Base-by-base conservation (phyloP, 2,329 filamentous ascomycete genomes). In the Hymenoscyphus fraxineus region DNA sequence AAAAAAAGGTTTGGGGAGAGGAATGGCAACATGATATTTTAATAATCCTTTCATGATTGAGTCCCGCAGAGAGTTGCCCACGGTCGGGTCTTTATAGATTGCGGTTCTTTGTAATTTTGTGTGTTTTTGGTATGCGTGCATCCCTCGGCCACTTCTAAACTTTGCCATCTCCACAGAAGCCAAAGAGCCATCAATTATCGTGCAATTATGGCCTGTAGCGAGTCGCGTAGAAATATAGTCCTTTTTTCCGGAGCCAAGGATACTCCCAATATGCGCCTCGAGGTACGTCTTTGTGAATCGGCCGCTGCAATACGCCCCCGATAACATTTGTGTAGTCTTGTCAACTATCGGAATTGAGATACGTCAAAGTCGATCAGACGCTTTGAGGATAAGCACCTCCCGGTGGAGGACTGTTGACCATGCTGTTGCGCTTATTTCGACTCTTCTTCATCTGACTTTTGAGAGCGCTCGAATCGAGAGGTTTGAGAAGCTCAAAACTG, bases 391-490 rank as follows among this genome's bases (percentile, higher is more conserved):
- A 64, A 31, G 65, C 66, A 31, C 70, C 69, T 41, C 67, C 64
- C 16, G 73, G 72, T 27, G 94, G 94, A 65, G 94, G 94, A 81
- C 93, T 97, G 83, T 96, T 97, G 66, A 97, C 84, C 85, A 97
- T 96, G 78, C 88, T 94, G 78, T 97, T 92, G 67, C 94, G 86
- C 82, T 96, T 96, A 79, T 93, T 97, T 66, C 93, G 86, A 67
- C 93, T 93, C 81, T 97, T 98, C 82, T 99, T 99, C 79, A 99
- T 99, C 76, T 99, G 95, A 72, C 90, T 97, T 84, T 99, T 99
- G 67, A 99, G 82, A 40, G 94, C 94, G 72, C 91, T 96, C 13
- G 93, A 97, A 78, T 99, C 95, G 58, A 99, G 84, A 7, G 95
- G 95, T 78, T 99, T 99, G 66, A 99, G 83, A 16, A 99, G 83